Base-by-base conservation (phyloP, 768 basidiomycete species). In the Pleurotus cornucopiae region DNA sequence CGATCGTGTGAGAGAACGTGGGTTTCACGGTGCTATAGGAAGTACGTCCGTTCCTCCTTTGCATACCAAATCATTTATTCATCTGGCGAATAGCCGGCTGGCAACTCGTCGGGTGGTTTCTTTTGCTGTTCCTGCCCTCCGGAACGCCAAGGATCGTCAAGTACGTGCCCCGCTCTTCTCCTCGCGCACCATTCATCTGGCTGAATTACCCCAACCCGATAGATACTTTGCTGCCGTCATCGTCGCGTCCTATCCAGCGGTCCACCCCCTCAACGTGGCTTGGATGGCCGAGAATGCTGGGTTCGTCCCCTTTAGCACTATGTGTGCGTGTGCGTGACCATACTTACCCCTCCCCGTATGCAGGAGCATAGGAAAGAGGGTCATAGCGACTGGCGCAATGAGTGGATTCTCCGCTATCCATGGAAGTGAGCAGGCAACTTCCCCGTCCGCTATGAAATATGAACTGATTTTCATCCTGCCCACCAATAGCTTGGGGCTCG, bases 401-500 rank as follows among this genome's bases (percentile, higher is more conserved):
- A 52, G 48, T 39, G 58, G 57, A 13, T 58, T 59, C 20, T 21
- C 45, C 11, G 55, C 54, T 18, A 59, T 59, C 23, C 56, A 59
- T 39, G 58, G 56, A 18, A 47, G 54, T 55, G 30, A 26, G 54
- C 39, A 20, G 30, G 11, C 37, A 11, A 47, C 12, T 18, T 12
- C 25, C 41, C 20, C 20, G 20, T 20, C 25, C 38, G 4, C 20
- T 41, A 16, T 20, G 20, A 20, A 37, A 41, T 46, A 34, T 11
- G 30, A 34, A 11, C 30, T 7, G 9, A 34, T 34, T 34, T 11
- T 11, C 30, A 34, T 34, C 3, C 4, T 34, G 30, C 18, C 23
- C 23, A 25, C 5, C n/a, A 23, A 23, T 18, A 55, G 56, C 49
- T 5, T 59, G 58, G 58, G 58, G 43, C 12, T 58, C 57, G n/a